Base-by-base conservation (phyloP, 805 yeast species). In the Diddensiella santjacobensis region DNA sequence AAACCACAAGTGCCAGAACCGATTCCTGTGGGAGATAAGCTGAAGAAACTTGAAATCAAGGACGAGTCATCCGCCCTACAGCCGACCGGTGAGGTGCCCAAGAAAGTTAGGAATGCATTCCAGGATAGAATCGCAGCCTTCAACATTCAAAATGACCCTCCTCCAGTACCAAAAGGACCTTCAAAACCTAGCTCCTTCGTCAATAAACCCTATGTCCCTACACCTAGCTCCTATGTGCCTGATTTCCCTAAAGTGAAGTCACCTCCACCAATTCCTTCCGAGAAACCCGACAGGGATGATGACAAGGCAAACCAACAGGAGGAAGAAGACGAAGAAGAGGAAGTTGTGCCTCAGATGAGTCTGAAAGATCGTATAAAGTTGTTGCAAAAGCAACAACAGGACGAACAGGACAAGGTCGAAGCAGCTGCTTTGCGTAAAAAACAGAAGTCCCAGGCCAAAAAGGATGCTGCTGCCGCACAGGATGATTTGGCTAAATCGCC, bases 281-380 rank as follows among this genome's bases (percentile, higher is more conserved):
- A 18, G 22, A 20, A 17, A 17, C 45, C 53, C 20, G 43, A 40
- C 17, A 38, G 41, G 13, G 60, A 56, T 45, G 41, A 54, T 37
- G 50, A 51, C 29, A 58, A 54, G 4, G 53, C 51, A 4, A 59
- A 60, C 17, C 64, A 62, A 18, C 59, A 51, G 41, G 35, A 43
- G 40, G 42, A 15, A 39, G 48, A 49, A 39, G 44, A 33, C 38
- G 59, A 50, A 18, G 59, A 54, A 19, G 79, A 77, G 49, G 78
- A 72, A 23, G 83, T 75, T 26, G 78, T 75, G 29, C 96, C 96
- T 5, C 81, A 85, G 56, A 67, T 89, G 71, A 83, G 95, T 49
- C 71, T 91, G 58, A 84, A 84, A 62, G 97, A 93, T 58, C 77
- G 98, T 55, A 88, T 91, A 62, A 87, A 88, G 3, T 59, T 87